Evolutionary conservation across 1,139 yeast genomes (phyloP).

Genomic region (Yamadazyma kanchanaburiensis): DNA sequence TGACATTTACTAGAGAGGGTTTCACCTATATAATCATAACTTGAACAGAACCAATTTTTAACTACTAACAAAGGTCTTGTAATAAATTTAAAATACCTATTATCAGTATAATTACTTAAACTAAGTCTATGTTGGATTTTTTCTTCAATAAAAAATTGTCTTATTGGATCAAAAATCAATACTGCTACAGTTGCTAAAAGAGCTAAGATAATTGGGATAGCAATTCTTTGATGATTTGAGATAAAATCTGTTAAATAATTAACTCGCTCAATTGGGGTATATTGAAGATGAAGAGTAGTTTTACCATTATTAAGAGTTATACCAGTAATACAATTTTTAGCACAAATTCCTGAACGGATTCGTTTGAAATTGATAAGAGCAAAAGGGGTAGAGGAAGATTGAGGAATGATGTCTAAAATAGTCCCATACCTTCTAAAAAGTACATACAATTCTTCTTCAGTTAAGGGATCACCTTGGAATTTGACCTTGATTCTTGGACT

Average conservation of each 20-base stretch:
- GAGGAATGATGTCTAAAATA: slow-evolving; percentile 69
- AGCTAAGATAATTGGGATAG: slow-evolving; percentile 56
- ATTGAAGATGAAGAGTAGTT: slow-evolving; percentile 71
- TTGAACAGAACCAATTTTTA: slow-evolving; percentile 21
- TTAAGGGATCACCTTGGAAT: slow-evolving; percentile 69
- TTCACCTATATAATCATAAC: slow-evolving; percentile 29
- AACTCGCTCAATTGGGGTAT: slow-evolving; percentile 52
- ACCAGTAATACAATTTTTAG: slow-evolving; percentile 90
- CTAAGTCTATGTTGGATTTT: slow-evolving; percentile 58
- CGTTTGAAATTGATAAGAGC: slow-evolving; percentile 56
- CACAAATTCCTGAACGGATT: slow-evolving; percentile 72
- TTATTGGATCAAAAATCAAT: slow-evolving; percentile 84
- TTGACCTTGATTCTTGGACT: slow-evolving; percentile 58
- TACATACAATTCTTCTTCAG: slow-evolving; percentile 82
- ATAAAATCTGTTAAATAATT: slow-evolving; percentile 55
- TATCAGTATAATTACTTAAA: slow-evolving; percentile 29
- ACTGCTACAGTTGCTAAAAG: slow-evolving; percentile 72
- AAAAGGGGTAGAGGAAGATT: slow-evolving; percentile 27
- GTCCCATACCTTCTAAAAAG: slow-evolving; percentile 84
- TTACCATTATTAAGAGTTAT: slow-evolving; percentile 46
- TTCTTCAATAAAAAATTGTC: slow-evolving; percentile 74
- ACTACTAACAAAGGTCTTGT: slow-evolving; percentile 24
- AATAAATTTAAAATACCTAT: slow-evolving; percentile 24
- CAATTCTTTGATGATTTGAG: slow-evolving; percentile 76
- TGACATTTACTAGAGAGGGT: slow-evolving; percentile 14